Conservation (phyloP, 768 basidiomycete species). For the Sporobolomyces phaffii region DNA sequence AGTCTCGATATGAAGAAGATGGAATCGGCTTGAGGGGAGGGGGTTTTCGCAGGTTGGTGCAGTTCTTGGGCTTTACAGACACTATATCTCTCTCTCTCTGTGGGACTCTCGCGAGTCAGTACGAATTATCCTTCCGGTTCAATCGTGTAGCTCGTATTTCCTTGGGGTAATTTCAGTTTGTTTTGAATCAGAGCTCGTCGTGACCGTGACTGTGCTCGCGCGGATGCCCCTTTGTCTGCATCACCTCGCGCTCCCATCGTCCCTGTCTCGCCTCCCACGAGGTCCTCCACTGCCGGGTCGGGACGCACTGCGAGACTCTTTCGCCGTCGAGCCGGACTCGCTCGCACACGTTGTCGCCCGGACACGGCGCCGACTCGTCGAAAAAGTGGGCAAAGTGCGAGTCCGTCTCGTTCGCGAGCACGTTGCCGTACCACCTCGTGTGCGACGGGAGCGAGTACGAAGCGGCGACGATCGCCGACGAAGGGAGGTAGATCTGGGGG, state of each 20-base stretch:
- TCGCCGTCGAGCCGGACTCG: neutral
- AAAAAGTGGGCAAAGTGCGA: conserved; percentile 22
- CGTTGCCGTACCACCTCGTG: conserved; percentile 28
- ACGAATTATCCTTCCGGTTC: no score
- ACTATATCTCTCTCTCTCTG: neutral
- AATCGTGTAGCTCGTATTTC: no score
- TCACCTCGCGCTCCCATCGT: conserved; percentile 19
- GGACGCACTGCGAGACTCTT: conserved; percentile 7
- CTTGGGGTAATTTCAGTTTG: no score
- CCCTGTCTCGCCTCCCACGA: conserved; percentile 11
- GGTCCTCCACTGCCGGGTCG: conserved; percentile 2
- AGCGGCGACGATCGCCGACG: conserved; percentile 40
- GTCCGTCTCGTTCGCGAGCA: conserved; percentile 37
- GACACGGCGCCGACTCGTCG: conserved; percentile 31
- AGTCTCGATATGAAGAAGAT: conserved; percentile 8
- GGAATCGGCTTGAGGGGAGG: neutral
- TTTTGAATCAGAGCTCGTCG: conserved; percentile 19
- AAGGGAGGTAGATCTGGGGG: conserved; percentile 44
- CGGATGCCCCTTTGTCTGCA: conserved; percentile 7
- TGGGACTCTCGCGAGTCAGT: neutral
- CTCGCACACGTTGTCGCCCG: conserved; percentile 7
- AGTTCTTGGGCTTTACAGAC: neutral
- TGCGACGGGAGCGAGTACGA: conserved; percentile 40
- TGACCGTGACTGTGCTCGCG: neutral
- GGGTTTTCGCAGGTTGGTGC: no score